Evolutionary conservation across 1,284 basidiomycete genomes (phyloP), one percentile per base, ranked within the genome.

Genomic region (Leccinum angustisporum): DNA sequence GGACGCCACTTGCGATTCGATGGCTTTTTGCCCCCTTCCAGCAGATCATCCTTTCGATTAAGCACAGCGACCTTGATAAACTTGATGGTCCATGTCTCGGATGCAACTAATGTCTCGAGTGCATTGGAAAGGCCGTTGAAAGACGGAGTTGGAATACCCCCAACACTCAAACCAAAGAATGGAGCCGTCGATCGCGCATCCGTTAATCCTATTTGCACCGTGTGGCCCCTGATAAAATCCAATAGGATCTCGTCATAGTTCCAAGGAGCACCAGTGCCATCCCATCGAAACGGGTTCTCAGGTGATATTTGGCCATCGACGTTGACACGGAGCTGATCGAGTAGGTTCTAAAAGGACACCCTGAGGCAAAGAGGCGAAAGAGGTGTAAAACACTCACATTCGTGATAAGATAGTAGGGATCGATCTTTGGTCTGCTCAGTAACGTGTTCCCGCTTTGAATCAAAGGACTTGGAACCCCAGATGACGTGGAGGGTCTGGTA

Each of bases 381-480:
- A 18, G 16, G 9, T 56, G 34, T 10, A 3, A 46, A 60, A 40
- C n/a, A 71, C 84, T 70, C 72, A 91, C 91, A 72, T 87, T 85
- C 16, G 86, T 86, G 66, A 98, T 98, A 59, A 97, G 83, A 73
- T 90, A 91, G 77, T 98, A 98, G 2, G 94, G 92, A 73, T 98
- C 96, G 46, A 97, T 83, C 76, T 90, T 94, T 68, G 81, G 80
- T 67, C 83, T 87, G 61, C 81, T 81, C 65, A 84, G 75, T 57
- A 82, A 72, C 8, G 75, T 76, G 38, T 72, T 78, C 57, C 75
- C 73, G 57, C 77, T 71, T 56, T 78, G 76, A 56, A 79, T 31
- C 68, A 76, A 68, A 27, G 72, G 73, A 48, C 71, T 74, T 36
- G 73, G 61, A 56, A 74, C 70, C 57, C 70, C 76, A 50, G 76